Conservation (phyloP, 2,329 filamentous ascomycete genomes). For the Macroventuria anomochaeta region DNA sequence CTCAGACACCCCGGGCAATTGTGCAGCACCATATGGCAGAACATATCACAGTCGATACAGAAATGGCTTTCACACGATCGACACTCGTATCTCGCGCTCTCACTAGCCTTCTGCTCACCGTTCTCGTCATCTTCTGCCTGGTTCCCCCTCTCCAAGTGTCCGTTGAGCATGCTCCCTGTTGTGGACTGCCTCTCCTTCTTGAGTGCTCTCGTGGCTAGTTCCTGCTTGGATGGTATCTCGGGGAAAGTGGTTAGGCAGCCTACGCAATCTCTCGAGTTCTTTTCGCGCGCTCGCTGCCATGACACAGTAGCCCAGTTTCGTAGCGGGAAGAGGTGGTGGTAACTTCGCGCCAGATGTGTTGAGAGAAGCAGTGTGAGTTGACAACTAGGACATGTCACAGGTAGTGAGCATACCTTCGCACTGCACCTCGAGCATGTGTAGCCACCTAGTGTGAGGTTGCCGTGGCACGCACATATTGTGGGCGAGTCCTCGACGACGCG, state of each 20-base stretch:
- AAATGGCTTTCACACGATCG: slow-evolving; percentile 88
- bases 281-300: slow-evolving; percentile 71
- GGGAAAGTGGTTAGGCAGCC: slow-evolving; percentile 80
- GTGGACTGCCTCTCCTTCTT: slow-evolving; percentile 19
- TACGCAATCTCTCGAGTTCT: slow-evolving; percentile 67
- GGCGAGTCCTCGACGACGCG: slow-evolving; percentile 74
- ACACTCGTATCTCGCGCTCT: slow-evolving; percentile 88
- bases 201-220: slow-evolving; percentile 16
- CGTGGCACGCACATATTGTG: slow-evolving; percentile 91
- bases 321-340: slow-evolving; percentile 57
- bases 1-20: slow-evolving; percentile 91
- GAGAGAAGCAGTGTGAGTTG: slow-evolving; percentile 91
- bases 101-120: slow-evolving; percentile 64
- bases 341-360: slow-evolving; percentile 60
- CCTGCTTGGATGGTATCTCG: slow-evolving; percentile 24
- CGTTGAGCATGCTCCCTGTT: slow-evolving; percentile 18
- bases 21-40: slow-evolving; percentile 90
- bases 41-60: slow-evolving; percentile 97
- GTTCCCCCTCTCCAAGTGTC: slow-evolving; percentile 2
- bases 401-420: slow-evolving; percentile 86
- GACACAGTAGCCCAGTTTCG: slow-evolving; percentile 89
- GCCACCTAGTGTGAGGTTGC: slow-evolving; percentile 78
- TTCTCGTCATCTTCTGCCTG: slow-evolving; percentile 34
- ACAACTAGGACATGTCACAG: slow-evolving; percentile 89
- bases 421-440: slow-evolving; percentile 90